Evolutionary conservation across 2,329 filamentous ascomycete genomes (phyloP), one percentile per base, ranked within the genome.

Genomic region (Colletotrichum sp.): DNA sequence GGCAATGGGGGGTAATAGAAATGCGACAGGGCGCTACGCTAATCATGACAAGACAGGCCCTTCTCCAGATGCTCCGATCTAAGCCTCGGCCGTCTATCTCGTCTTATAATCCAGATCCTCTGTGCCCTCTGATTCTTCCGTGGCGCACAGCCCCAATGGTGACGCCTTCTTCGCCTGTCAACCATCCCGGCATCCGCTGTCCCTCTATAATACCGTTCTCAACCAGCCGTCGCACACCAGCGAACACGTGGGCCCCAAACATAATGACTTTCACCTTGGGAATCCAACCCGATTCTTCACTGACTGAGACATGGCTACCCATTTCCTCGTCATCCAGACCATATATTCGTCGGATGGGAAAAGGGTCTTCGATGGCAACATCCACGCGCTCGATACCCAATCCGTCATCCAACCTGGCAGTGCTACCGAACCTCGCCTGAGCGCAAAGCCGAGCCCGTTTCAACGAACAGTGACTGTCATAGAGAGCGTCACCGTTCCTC

Each of bases 141-240:
- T 91, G 84, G 77, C 88, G 89, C 6, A 97, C 91, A 32, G 91
- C 89, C 1, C 94, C 94, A 48, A 93, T 88, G 69, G 94, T 97
- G 7, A 97, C 92, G 1, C 93, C 94, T 60, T 95, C 94, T 80
- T 98, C 95, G 3, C 95, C 96, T 1, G 95, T 97, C 93, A 98
- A 93, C 95, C 95, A 98, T 0, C 94, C 94, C 0, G 96, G 95
- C 94, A 97, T 96, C 70, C 88, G 91, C 80, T 93, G 90, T 2
- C 95, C 93, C 81, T 97, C 92, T 30, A 98, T 87, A 66, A 94
- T 88, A 1, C 95, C 95, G 18, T 91, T 86, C 83, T 97, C 95
- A 0, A 96, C 94, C 36, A 98, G 88, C 80, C 94, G 92, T 64
- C 95, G 90, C 28, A 98, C 88, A 0, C 96, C 96, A 0, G 93